Base-by-base conservation (phyloP, 805 yeast species). In the Yamadazyma scolyti region DNA sequence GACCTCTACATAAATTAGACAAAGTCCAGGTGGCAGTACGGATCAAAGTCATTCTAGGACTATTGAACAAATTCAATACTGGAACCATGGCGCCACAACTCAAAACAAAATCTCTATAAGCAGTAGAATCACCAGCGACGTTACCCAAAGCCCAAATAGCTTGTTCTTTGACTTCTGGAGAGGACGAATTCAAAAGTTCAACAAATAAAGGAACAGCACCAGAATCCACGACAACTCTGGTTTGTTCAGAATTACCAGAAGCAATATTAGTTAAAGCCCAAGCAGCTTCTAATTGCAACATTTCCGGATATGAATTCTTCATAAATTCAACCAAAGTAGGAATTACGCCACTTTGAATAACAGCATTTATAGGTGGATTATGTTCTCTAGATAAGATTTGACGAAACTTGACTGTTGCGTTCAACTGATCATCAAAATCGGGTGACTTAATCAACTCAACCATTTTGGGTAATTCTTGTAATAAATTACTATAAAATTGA, bases 231-330 rank as follows among this genome's bases (percentile, higher is more conserved):
- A 93, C 97, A 25, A 81, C 80, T 48, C 74, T 75, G 13, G 98
- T 93, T 63, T 93, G 97, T 28, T 77, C 82, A 24, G 95, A 77
- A 30, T 82, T 69, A 42, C 98, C 98, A 4, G 96, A 86, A 14
- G 97, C 97, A 58, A 93, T 90, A 57, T 93, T 93, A 30, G 98
- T 93, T 47, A 93, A 74, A n/a, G 97, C 97, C 98, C 98, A 93
- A 6, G 98, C 97, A 9, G 97, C 96, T 68, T 93, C 98, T 49
- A 93, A 76, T 64, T 90, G 97, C 48, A 93, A 72, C 71, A 84
- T 77, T 50, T 85, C 88, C 3, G 89, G 85, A 45, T 85, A 88
- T 32, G 75, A 69, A 20, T 52, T 54, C 37, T 69, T 66, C 88
- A 93, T 82, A 48, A 89, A 87, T 47, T 75, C 79, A 33, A 93